Percentiles rank a stretch among this genome's conserved stretches.
Conservation (phyloP, 768 basidiomycete genomes). For the Cyclocybe aegerita region DNA sequence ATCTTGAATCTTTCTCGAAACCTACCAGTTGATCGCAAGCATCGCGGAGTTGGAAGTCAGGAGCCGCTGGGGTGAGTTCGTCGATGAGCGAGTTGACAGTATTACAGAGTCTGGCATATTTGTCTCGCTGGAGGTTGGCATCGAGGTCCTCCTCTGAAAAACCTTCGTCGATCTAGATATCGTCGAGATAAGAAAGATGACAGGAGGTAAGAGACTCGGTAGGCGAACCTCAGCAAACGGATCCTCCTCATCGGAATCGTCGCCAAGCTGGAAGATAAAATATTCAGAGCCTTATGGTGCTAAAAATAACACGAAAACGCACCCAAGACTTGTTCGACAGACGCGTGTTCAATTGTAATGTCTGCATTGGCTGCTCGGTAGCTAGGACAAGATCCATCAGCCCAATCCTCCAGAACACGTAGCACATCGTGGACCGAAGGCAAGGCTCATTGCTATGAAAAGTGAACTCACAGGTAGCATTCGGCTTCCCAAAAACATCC, state of each 20-base stretch:
- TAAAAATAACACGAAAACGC: constrained; percentile 11
- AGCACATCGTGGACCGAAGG: not conserved
- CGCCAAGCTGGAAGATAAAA: constrained; percentile 64
- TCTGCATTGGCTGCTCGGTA: constrained; percentile 64
- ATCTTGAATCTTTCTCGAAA: constrained; percentile 4
- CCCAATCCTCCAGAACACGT: not conserved
- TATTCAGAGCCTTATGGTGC: not conserved
- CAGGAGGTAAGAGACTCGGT: not conserved
- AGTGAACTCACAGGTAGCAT: constrained; percentile 54
- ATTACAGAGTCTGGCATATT: constrained; percentile 83
- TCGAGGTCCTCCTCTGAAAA: constrained; percentile 92
- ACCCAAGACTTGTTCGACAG: constrained; percentile 93
- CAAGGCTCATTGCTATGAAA: not conserved
- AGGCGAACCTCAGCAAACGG: constrained; percentile 85
- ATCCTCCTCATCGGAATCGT: constrained; percentile 88
- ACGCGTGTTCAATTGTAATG: constrained; percentile 81
- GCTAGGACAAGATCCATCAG: constrained; percentile 25
- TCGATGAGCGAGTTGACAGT: constrained; percentile 85
- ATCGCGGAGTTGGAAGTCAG: constrained; percentile 80
- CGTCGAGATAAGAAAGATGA: not conserved
- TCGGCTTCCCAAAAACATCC: constrained; percentile 86
- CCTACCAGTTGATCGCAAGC: constrained; percentile 87
- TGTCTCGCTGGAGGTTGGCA: constrained; percentile 89
- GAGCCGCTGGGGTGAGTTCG: constrained; percentile 75
- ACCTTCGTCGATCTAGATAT: constrained; percentile 80